These are phyloP conservation scores for Acanthamoeba triangularis DNA, from an alignment of 208 protist genomes.

Conservation along the genomic window DNA sequence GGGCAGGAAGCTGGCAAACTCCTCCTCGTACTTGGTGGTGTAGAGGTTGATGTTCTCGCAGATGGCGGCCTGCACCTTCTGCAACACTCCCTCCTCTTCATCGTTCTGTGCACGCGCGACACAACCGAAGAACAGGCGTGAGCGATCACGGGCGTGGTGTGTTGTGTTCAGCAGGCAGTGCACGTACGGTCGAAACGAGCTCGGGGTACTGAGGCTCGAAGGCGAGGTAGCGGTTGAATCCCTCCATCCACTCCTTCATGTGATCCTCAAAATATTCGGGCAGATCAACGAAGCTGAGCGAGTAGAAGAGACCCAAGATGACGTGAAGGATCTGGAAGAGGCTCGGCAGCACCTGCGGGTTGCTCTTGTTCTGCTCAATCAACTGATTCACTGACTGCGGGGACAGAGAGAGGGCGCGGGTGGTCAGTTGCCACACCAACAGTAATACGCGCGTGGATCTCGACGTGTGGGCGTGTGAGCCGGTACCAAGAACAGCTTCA, in stretches of 20 bases:
- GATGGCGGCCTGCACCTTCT: conserved; percentile 93
- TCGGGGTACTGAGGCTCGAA: conserved; percentile 74
- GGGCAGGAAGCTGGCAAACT: conserved; percentile 89
- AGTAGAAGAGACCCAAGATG: conserved; percentile 85
- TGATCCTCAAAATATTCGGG: conserved; percentile 96
- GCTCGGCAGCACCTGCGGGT: background rate
- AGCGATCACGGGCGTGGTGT: background rate
- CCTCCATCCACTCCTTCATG: conserved; percentile 90
- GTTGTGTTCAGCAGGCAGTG: background rate
- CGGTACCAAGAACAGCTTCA: conserved; percentile 80
- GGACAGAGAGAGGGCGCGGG: background rate
- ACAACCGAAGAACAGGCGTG: background rate
- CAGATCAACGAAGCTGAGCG: conserved; percentile 93
- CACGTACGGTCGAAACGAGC: conserved; percentile 28
- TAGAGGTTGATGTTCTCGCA: conserved; percentile 95
- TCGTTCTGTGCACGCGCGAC: conserved; percentile 90
- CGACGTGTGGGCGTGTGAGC: too few species aligned
- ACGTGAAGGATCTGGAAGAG: conserved; percentile 58
- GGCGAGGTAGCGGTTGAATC: conserved; percentile 81
- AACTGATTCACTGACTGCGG: background rate
- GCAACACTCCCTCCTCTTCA: conserved; percentile 77
- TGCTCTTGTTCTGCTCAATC: conserved; percentile 53
- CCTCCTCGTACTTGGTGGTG: conserved; percentile 95
- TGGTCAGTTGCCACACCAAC: too few species aligned
- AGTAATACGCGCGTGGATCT: too few species aligned